Conservation (phyloP, 345 rosid genomes). For the Isatis tinctoria region DNA sequence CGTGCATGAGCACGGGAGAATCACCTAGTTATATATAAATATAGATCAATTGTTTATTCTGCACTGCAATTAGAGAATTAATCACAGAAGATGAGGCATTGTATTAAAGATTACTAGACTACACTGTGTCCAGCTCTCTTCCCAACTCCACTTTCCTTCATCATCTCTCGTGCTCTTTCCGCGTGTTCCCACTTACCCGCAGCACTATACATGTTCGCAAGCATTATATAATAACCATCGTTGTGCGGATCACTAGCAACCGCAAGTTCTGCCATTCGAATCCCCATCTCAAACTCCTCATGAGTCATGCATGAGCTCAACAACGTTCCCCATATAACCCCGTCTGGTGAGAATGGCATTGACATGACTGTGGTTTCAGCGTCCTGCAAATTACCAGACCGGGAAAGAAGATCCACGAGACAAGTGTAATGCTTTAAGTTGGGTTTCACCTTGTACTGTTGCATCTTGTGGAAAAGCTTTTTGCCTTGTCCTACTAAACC, state of each 20-base stretch:
- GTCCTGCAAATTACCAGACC: conserved; percentile 58
- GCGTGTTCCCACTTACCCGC: conserved; percentile 60
- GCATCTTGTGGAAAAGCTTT: conserved; percentile 42
- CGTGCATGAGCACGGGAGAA: too few species aligned
- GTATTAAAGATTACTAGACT: conserved; percentile 5
- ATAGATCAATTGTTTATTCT: not conserved
- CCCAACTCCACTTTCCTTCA: conserved; percentile 49
- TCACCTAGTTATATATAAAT: too few species aligned
- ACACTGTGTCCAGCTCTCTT: conserved; percentile 63
- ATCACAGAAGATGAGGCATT: not conserved
- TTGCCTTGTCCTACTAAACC: conserved; percentile 67
- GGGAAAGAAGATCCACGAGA: conserved; percentile 59
- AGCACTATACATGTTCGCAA: conserved; percentile 64
- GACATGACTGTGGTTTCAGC: conserved; percentile 57
- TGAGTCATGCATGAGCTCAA: conserved; percentile 53
- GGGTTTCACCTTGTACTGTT: conserved; percentile 42
- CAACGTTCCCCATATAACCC: conserved; percentile 63
- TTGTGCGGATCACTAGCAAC: conserved; percentile 53
- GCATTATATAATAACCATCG: conserved; percentile 54
- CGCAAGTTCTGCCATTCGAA: conserved; percentile 51
- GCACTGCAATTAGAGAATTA: not conserved
- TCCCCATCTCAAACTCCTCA: conserved; percentile 50
- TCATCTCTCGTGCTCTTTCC: conserved; percentile 42
- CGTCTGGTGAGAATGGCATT: conserved; percentile 61
- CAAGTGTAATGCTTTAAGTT: conserved; percentile 69